Base-by-base conservation (phyloP, 169 alveolate species). In the Cryptosporidium andersoni region DNA sequence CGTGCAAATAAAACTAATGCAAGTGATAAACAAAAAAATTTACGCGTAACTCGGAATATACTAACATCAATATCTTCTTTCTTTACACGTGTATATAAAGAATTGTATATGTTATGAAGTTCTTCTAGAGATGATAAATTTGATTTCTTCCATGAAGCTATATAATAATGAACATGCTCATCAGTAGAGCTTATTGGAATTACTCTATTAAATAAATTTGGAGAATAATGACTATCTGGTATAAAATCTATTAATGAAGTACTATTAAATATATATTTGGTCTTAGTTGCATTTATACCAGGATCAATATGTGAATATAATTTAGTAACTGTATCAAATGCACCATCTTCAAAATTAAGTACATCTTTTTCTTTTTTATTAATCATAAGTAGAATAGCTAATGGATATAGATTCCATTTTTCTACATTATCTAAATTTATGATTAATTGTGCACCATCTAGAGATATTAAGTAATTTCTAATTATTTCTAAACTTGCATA, bases 51-150 rank as follows among this genome's bases (percentile, higher is more conserved):
- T n/a, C 37, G 47, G 3, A 55, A 58, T 11, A 74, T 63, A 74
- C 60, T 74, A 34, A 25, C 67, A 25, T 74, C 60, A 12, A 48
- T 47, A 4, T 58, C 36, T 37, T 58, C 60, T 11, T 74, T 40
- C 68, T 58, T 74, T 5, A 47, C 62, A 34, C 34, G 9, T 39
- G 60, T 45, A 12, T 74, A 58, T 1, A 74, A 60, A 49, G 55
- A 74, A 9, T 43, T 7, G 60, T 74, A 74, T 45, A 74, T 74
- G 47, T 66, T 34, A 37, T 4, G 36, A 40, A 74, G 63, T 39
- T 74, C 85, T 6, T 64, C 85, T 68, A 66, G 55, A 56, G 85
- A 74, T 12, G 85, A 58, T 11, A 58, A 51, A n/a, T 62, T 49
- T 2, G 2, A 2, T 55, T 66, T 62, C 0, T 9, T 37, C 85